phyloP scores from a whole-genome alignment of 78 protist species.

The Dictyostelium citrinum region DNA sequence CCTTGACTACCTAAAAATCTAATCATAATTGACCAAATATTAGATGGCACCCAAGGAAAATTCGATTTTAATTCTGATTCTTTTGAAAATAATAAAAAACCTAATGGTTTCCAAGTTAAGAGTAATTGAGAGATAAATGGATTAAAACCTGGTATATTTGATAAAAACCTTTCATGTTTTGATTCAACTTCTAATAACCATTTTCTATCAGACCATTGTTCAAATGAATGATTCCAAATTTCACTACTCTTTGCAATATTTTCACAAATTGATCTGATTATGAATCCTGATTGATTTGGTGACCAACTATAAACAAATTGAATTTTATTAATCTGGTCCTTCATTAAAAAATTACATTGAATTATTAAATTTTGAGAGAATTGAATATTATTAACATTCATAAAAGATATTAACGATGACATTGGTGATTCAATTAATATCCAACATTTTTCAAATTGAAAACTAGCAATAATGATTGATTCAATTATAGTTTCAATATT shows the following conservation, averaged over 20 bases:
- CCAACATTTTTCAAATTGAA: constrained; percentile 27
- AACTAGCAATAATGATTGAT: no score
- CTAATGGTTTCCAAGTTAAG: constrained; percentile 37
- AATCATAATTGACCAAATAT: constrained; percentile 10
- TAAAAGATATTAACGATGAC: not conserved
- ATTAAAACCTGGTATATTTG: constrained; percentile 49
- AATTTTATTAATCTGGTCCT: not conserved
- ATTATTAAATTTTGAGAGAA: not conserved
- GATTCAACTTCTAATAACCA: constrained; percentile 45
- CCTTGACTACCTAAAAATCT: not conserved
- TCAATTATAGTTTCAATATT: not conserved
- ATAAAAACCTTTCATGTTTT: constrained; percentile 45
- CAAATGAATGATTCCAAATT: not conserved
- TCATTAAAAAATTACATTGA: not conserved
- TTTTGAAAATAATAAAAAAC: not conserved
- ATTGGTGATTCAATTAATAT: not conserved
- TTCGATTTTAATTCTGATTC: not conserved
- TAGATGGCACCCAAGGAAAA: constrained; percentile 5
- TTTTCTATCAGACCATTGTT: constrained; percentile 42
- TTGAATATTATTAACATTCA: not conserved
- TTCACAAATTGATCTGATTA: constrained; percentile 49
- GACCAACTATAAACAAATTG: constrained; percentile 11
- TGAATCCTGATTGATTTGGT: not conserved
- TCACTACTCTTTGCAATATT: not conserved
- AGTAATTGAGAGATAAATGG: constrained; percentile 39